Evolutionary conservation across 2,329 filamentous ascomycete genomes (phyloP), one percentile per base, ranked within the genome.

Genomic region (Talaromyces sp.): DNA sequence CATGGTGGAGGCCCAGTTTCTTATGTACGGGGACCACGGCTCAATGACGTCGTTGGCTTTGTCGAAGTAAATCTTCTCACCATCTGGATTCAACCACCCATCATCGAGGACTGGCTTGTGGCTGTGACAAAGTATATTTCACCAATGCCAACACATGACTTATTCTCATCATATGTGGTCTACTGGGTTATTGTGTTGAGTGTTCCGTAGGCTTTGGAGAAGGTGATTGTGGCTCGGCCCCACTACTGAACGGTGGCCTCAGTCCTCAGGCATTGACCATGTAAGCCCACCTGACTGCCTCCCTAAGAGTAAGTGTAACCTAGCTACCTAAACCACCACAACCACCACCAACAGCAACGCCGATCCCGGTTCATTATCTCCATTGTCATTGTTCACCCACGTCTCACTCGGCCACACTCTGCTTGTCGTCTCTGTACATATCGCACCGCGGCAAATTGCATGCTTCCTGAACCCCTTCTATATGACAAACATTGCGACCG

Each of bases 31-130:
- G 22, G 33, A 19, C n/a, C 5, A 5, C 50, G 27, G 16, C 9
- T 45, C 59, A 39, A 61, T 61, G 59, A 61, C 59, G 59, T 61
- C 59, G 43, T 56, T 35, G 62, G 66, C 50, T 62, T 67, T 69
- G 68, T 64, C 60, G 67, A 69, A 27, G 11, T 8, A 47, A 50
- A 66, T 64, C 41, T 68, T 63, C 68, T 33, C 43, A 16, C 10
- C 31, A 24, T 31, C 16, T 41, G 39, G 7, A 37, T 39, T 24
- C 31, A 22, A 11, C 19, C 11, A 11, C 52, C 27, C 50, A 62
- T 62, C 35, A 24, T 62, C 31, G 43, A 16, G 31, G 27, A 39
- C 33, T 56, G 8, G 16, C 31, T 13, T 35, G 52, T 37, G 31
- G n/a, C 31, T 11, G n/a, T 19, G 14, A 11, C 27, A 13, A 22